A percentile compares a stretch with the other conserved stretches of the same genome.
These are phyloP conservation scores for Acacia concinna DNA, from an alignment of 331 rosid genomes.

Conservation along the genomic window DNA sequence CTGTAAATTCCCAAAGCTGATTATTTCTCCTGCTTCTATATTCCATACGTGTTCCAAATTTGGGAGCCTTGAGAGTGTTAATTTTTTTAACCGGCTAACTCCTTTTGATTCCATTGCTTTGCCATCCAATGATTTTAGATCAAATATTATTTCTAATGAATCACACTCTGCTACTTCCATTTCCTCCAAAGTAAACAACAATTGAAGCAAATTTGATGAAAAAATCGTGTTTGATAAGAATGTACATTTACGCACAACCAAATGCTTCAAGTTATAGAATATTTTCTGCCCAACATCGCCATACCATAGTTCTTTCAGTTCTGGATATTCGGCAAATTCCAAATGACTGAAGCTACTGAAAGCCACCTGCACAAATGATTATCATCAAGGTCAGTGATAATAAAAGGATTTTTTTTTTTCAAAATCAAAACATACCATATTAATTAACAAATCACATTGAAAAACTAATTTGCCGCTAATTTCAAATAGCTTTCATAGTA, in stretches of 20 bases:
- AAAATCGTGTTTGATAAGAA: not conserved
- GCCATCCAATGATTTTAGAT: not conserved
- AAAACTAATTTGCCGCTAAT: not conserved
- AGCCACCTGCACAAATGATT: not conserved
- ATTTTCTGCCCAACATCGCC: not conserved
- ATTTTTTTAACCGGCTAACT: conserved; percentile 15
- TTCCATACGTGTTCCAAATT: conserved; percentile 41
- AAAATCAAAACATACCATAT: not conserved
- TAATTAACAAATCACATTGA: too few relatives aligned
- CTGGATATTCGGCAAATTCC: not conserved
- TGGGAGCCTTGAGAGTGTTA: conserved; percentile 23
- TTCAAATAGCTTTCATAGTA: not conserved
- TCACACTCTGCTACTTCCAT: conserved; percentile 9
- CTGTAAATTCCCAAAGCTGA: not conserved
- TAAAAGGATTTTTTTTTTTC: too few relatives aligned
- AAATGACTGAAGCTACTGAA: not conserved
- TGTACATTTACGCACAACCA: not conserved
- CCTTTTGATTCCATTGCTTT: not conserved
- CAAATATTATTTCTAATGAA: conserved; percentile 29
- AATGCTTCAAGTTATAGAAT: not conserved
- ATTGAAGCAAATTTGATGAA: not conserved
- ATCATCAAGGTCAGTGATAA: not conserved
- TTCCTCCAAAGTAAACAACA: not conserved
- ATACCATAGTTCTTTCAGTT: not conserved
- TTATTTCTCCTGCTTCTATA: not conserved